Evolutionary conservation across 1,139 yeast genomes (phyloP), one percentile per base, ranked within the genome.

Genomic region (Insectozyma bohioensis): DNA sequence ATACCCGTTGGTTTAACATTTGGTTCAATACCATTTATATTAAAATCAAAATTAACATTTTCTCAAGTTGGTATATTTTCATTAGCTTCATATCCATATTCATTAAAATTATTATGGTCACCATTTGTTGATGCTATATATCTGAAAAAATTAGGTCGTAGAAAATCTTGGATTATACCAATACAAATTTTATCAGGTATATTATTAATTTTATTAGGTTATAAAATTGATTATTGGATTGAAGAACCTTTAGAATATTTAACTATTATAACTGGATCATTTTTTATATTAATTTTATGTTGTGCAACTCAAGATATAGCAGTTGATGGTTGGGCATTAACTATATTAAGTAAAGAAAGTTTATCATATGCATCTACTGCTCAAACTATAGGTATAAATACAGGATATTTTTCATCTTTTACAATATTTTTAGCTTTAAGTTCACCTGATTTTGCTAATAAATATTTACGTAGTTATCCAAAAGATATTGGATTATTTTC

Each of bases 221-320:
- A 55, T 13, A 57, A 63, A 5, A 76, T 85, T 36, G 83, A 82
- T 43, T 49, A 54, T 3, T 58, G 85, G 41, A 65, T 92, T 46
- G 68, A 57, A 2, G 54, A 73, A 25, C 83, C 94, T 0, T 68
- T 74, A 26, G 49, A 62, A 12, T 76, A 84, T 46, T 61, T 86
- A 40, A 52, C 63, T 4, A 52, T 56, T 8, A 76, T 87, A 40
- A 81, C 90, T 0, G 33, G 62, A 15, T 71, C 78, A 37, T 92
- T 92, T 59, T 85, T 90, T 48, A 44, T 78, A 13, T 63, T 94
- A 39, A 92, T 92, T 26, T 77, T 92, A 39, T 68, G 92, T 39
- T 90, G 97, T 62, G 97, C 98, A 3, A 92, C 99, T 0, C 98
- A 92, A 57, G 99, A 92, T 55, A 92, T 92, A 36, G 97, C 98